Base-by-base conservation (phyloP, 106 monocot species). In the Posidonia australis region DNA sequence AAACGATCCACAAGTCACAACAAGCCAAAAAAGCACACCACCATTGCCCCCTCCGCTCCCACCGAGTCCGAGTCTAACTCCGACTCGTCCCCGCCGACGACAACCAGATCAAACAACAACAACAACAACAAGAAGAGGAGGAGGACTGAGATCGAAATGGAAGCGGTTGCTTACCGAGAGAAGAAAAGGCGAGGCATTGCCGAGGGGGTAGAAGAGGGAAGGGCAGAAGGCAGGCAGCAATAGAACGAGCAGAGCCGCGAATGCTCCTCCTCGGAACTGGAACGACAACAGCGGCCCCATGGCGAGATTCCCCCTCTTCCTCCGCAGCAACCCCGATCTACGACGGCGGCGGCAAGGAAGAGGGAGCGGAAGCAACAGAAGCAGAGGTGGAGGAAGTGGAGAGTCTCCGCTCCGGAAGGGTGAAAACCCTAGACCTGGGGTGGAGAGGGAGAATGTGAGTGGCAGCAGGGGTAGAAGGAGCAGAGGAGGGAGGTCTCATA, bases 151-250 rank as follows among this genome's bases (percentile, higher is more conserved):
- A n/a, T n/a, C 36, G 36, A 36, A 36, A 36, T 36, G 36, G 36
- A 36, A 2, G 36, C 36, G 7, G 24, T 23, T 55, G 54, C 54
- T 55, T 19, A 92, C 87, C 46, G 92, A 87, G 70, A 86, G 80
- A 43, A 82, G 13, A 22, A 79, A 80, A 27, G 84, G 82, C 20
- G 70, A 82, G 28, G 84, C 84, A 56, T 55, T 70, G 16, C 84
- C 82, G 32, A 92, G 82, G 1, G 82, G 82, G 28, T 75, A 53
- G 74, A 80, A 87, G 64, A 84, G 63, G 25, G 19, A 14, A 11
- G 84, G 81, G 63, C 46, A 82, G 60, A 84, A 22, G 30, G 57
- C 45, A 16, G 87, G 87, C 16, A 87, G 78, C 19, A 87, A 52
- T 13, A 84, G 72, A 14, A 79, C 53, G 32, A 79, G 58, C 17